Evolutionary conservation across 768 basidiomycete species (phyloP).

Genomic region (Amanita jacksonii): DNA sequence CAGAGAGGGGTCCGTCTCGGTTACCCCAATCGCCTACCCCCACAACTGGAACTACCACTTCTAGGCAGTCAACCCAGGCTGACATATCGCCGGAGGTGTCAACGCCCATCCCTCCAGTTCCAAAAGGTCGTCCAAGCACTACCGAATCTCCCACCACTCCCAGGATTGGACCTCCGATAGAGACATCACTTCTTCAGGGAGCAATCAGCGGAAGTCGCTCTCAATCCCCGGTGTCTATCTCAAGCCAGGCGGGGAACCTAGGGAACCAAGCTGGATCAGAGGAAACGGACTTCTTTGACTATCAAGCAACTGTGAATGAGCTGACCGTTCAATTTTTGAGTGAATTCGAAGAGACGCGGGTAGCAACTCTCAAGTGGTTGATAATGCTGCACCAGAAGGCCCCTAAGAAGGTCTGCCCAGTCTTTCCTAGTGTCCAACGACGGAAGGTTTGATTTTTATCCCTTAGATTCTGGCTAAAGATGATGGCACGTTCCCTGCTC

Average conservation of each 20-base stretch:
- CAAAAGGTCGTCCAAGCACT: constrained; percentile 13
- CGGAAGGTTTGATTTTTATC: no score
- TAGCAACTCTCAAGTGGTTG: constrained; percentile 94
- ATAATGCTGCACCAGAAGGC: constrained; percentile 98
- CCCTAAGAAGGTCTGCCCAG: constrained; percentile 68
- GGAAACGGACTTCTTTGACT: constrained; percentile 77
- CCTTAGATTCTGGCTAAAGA: constrained; percentile 87
- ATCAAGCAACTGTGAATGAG: constrained; percentile 86
- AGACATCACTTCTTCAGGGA: constrained; percentile 22
- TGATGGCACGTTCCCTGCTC: constrained; percentile 91
- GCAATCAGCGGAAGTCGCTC: constrained; percentile 40
- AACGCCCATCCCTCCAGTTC: constrained; percentile 1
- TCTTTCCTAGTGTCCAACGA: constrained; percentile 1
- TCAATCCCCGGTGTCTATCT: constrained; percentile 51
- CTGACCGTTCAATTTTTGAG: constrained; percentile 90
- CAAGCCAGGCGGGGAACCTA: constrained; percentile 28
- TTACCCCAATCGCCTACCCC: constrained; percentile 51
- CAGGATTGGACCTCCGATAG: constrained; percentile 20
- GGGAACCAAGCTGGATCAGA: constrained; percentile 25
- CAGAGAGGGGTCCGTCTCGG: constrained; percentile 20
- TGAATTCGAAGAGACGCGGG: constrained; percentile 93
- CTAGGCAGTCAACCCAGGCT: constrained; percentile 15
- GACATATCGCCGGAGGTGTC: not conserved
- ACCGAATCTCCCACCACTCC: constrained; percentile 32
- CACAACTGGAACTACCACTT: constrained; percentile 13